Evolutionary conservation across 179 eudicot genomes (phyloP), one percentile per base, ranked within the genome.

Genomic region (Silene coronaria): DNA sequence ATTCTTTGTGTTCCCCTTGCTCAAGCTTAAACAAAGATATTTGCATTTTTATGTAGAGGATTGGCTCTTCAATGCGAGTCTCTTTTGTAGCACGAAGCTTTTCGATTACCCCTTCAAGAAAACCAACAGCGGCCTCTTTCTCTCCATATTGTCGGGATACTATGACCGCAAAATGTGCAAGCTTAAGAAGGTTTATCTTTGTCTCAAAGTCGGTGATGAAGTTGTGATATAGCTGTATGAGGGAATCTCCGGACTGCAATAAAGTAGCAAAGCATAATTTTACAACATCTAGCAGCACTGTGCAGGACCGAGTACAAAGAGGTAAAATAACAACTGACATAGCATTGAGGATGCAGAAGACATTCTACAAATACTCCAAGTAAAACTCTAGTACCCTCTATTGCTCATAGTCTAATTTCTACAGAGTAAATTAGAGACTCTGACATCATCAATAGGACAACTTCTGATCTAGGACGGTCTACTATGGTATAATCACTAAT

Each of bases 171-270:
- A 95, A 95, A 82, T 95, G 99, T 5, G 99, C 97, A 78, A 95
- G 96, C 95, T 95, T 95, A 58, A 95, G 97, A 72, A 90, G 99
- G 81, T 95, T 95, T 85, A 95, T 90, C 85, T 95, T 95, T 36
- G 99, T 92, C 88, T 95, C 99, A 75, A 95, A 95, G 59, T 95
- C 97, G 5, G 95, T 85, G 82, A 95, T 95, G 89, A 95, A 95
- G 82, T 95, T 90, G 77, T 95, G 89, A 82, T 95, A 95, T 8
- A 95, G 82, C 75, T 92, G 99, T 75, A 95, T 92, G 79, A 95
- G 84, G 53, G 99, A 87, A 85, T 95, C 99, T 57, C 99, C 99
- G 69, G 93, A 91, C 99, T 95, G 89, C 77, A 87, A 73, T 63
- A 67, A 71, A 36, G 46, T 19, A 30, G 17, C 28, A 72, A 8